Evolutionary conservation across 352 stramenopile species (phyloP), one percentile per base, ranked within the genome.

Genomic region (Peronosclerospora sorghi): DNA sequence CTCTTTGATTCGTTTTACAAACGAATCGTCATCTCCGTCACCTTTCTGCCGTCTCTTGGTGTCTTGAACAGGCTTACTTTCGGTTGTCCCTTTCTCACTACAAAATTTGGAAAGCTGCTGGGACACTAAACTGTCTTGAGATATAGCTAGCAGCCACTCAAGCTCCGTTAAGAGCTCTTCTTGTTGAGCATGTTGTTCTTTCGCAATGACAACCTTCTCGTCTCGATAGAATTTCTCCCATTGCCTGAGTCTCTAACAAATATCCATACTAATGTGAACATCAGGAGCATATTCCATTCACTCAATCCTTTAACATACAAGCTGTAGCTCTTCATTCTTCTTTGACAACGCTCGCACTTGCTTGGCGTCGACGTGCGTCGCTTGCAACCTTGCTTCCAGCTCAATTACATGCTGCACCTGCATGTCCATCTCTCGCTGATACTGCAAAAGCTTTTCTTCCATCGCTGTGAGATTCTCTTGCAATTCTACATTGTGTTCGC

Each of bases 401-500:
- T 82, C 73, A 30, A 86, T 57, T 20, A 86, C 76, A 17, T 56
- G 63, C 10, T 66, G 52, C 14, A 72, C 65, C 49, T 83, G 70
- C n/a, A 51, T 24, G 38, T 86, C 67, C 49, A 73, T 67, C 8
- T 86, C 74, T 3, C 45, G 45, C 46, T 86, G 54, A 32, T 83
- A 57, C 38, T 54, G 54, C 10, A 10, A 34, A 0, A 77, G 49
- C 15, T 68, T 65, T 36, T 70, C 57, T 38, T 90, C 69, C 48
- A 84, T 67, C 6, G 50, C 41, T 12, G 53, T 56, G 15, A 85
- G 48, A 28, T 66, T 41, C 18, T 82, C 59, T 29, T 87, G 73
- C 8, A 88, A 60, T 54, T 87, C 75, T 32, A 90, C 62, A 34
- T 90, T 90, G 57, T 86, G 73, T 46, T 87, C 78, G 15, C 71